Percentiles rank a stretch among this genome's conserved stretches.
These are phyloP conservation scores for Geotrichum fermentans DNA, from an alignment of 1,139 yeast genomes.

Conservation along the genomic window DNA sequence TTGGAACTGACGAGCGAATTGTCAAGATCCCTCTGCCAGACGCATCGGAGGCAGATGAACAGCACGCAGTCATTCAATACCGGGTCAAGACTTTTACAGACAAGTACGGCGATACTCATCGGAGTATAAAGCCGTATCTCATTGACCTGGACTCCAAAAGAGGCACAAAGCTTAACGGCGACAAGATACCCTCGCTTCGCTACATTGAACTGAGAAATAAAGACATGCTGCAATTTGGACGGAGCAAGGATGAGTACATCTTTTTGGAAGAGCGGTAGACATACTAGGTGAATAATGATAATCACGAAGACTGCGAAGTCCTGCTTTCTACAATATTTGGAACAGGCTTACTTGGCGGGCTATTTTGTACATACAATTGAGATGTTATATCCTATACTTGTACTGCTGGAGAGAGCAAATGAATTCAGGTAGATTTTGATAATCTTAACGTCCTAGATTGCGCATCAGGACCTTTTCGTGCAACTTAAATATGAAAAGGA, in stretches of 20 bases:
- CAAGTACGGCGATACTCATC: conserved; percentile 25
- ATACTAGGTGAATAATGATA: not conserved
- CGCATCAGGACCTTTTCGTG: too few relatives aligned
- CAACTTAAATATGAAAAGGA: too few relatives aligned
- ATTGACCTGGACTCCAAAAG: conserved; percentile 53
- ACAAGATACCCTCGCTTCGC: conserved; percentile 43
- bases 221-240: conserved; percentile 49
- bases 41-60: conserved; percentile 40
- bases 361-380: too few relatives aligned
- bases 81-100: conserved; percentile 30
- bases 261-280: conserved; percentile 23
- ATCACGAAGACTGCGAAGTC: too few relatives aligned
- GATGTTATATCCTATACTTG: too few relatives aligned
- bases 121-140: conserved; percentile 40
- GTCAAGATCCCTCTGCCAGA: conserved; percentile 46
- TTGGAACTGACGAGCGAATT: conserved; percentile 47
- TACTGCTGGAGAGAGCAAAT: too few relatives aligned
- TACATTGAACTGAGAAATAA: conserved; percentile 47
- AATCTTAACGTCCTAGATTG: too few relatives aligned
- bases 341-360: too few relatives aligned
- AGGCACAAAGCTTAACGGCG: conserved; percentile 50
- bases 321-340: too few relatives aligned
- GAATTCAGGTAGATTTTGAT: too few relatives aligned
- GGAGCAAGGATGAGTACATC: conserved; percentile 37
- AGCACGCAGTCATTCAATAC: conserved; percentile 57